Base-by-base conservation (phyloP, 2,329 filamentous ascomycete species). In the Neonectria punicea region DNA sequence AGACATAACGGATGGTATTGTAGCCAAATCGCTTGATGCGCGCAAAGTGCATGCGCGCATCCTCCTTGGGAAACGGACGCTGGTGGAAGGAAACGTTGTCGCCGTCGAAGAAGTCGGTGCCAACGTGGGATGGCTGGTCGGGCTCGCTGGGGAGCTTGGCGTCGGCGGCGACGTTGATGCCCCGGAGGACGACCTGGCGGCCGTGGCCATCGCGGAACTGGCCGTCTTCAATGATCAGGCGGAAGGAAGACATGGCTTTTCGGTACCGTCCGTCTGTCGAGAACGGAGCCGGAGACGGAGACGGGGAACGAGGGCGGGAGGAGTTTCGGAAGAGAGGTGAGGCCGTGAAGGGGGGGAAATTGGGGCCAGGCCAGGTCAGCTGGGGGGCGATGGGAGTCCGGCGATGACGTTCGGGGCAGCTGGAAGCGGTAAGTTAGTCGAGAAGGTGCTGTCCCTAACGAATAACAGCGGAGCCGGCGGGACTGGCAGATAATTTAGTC, bases 1-100 rank as follows among this genome's bases (percentile, higher is more conserved):
- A 99, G 72, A 99, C 85, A 80, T 99, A 99, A 76, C 96, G 89
- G 71, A 99, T 94, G 0, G 93, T 94, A 79, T 98, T 99, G 85
- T 97, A 99, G 14, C 96, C 96, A 84, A 91, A 97, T 74, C 92
- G 90, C 74, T 91, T 93, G 69, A 99, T 81, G 47, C 94, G 88
- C 13, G 92, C 87, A 79, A 99, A 98, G 78, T 99, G 96, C 16
- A 87, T 84, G 73, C 93, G 91, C 1, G 96, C 93, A 70, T 98
- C 93, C 54, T 93, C 89, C 53, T 93, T 86, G 4, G 91, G 84
- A 72, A 99, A 99, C 0, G 96, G 96, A 2, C 94, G 88, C 65
- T 90, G 87, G 70, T 95, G 92, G 75, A 99, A 99, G 22, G 92
- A 94, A 67, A 98, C 92, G 70, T 90, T 89, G 79, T 99, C 95